Base-by-base conservation (phyloP, 2,329 filamentous ascomycete species). In the Penicillium concentricum region DNA sequence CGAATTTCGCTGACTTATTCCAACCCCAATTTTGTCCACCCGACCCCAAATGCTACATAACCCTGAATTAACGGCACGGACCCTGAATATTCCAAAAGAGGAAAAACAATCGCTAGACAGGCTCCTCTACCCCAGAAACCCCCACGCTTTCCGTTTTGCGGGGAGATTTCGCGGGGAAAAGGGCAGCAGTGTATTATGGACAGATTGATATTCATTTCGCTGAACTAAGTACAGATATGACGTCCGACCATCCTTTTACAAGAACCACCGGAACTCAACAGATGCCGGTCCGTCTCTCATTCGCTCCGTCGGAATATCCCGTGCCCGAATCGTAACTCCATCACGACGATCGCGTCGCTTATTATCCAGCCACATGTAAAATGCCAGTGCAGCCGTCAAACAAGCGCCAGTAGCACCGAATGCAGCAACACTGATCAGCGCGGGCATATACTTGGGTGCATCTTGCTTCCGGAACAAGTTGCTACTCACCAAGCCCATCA, bases 401-500 rank as follows among this genome's bases (percentile, higher is more conserved):
- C 83, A 57, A 24, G 81, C 79, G 0, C 87, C 87, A 0, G 74
- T 74, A 0, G 80, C 87, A 0, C 87, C 87, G 41, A 75, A 75
- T 1, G 67, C 68, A 0, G 64, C 67, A 2, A 75, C 87, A 0
- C 86, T 88, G 37, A 84, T 81, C 41, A 89, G 72, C 0, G 87
- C 87, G 0, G 87, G 86, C 52, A 83, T 77, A 66, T 90, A 90
- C 64, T 87, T 84, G 0, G 87, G 88, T 10, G 81, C 81, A 66
- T 89, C 85, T 63, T 86, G 73, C 38, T 79, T 76, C 16, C 81
- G 78, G 73, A 90, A 90, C 57, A 89, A 86, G 64, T 91, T 90
- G 59, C 82, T 84, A 28, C 80, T 80, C 0, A 91, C 85, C 0
- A 91, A 76, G 4, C 88, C 88, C 87, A 92, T 92, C 35, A 91